These are phyloP conservation scores for Elymus sibiricus DNA, from an alignment of 176 grass and related monocot species.

Conservation along the genomic window DNA sequence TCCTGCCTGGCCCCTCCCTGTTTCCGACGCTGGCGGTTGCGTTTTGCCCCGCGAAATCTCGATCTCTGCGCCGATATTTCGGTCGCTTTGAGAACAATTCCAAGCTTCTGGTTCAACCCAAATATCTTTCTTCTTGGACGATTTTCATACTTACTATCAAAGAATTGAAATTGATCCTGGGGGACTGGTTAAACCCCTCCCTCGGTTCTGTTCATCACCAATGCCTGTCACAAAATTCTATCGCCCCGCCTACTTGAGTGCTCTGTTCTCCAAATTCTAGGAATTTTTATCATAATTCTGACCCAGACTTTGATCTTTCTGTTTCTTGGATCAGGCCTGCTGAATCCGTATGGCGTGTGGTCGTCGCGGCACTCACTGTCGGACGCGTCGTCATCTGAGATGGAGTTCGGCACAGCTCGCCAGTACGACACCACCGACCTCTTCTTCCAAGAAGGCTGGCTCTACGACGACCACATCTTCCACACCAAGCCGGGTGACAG, in stretches of 20 bases:
- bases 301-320: neutral
- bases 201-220: neutral
- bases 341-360: constrained; percentile 89
- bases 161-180: neutral
- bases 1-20: neutral
- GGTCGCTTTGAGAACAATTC: constrained; percentile 4
- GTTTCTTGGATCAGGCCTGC: constrained; percentile 41
- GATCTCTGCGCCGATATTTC: constrained; percentile 31
- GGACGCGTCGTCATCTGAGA: constrained; percentile 65
- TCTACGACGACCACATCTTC: constrained; percentile 73
- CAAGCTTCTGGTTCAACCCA: neutral
- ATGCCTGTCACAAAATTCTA: constrained; percentile 1
- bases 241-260: neutral
- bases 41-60: constrained; percentile 16
- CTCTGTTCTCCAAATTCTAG: neutral
- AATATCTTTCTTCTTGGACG: neutral
- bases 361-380: constrained; percentile 60
- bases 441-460: constrained; percentile 77
- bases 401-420: constrained; percentile 88
- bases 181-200: constrained; percentile 25
- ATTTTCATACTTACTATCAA: neutral
- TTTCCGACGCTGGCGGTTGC: neutral
- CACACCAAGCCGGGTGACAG: constrained; percentile 24
- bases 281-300: neutral
- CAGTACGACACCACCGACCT: constrained; percentile 62